These are phyloP conservation scores for Dinochytrium kinnereticum DNA, from an alignment of 371 early-diverging fungal species.

Conservation along the genomic window DNA sequence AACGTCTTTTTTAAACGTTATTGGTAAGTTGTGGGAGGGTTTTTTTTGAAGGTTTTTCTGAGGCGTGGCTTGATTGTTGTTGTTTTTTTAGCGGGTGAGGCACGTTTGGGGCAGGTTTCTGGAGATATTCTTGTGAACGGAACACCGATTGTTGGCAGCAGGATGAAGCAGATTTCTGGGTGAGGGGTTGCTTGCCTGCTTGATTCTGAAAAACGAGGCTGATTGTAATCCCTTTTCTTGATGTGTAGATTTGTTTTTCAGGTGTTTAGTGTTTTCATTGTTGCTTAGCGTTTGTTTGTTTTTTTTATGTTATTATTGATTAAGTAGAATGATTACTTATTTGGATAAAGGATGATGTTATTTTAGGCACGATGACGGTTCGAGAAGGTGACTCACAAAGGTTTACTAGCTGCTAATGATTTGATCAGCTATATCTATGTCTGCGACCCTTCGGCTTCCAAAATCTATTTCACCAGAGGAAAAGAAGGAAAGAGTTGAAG, in stretches of 20 bases:
- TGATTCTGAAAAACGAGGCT: neutral
- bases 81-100: constrained; percentile 64
- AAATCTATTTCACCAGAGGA: constrained; percentile 63
- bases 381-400: constrained; percentile 60
- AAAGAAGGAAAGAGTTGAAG: constrained; percentile 66
- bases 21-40: constrained; percentile 37
- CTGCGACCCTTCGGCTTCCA: constrained; percentile 79
- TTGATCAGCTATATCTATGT: constrained; percentile 68
- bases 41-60: neutral
- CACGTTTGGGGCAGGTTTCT: constrained; percentile 69
- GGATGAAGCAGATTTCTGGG: constrained; percentile 35
- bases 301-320: too few species aligned
- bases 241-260: neutral
- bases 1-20: constrained; percentile 80
- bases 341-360: constrained; percentile 72
- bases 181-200: constrained; percentile 11
- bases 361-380: constrained; percentile 82
- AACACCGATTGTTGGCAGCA: constrained; percentile 42
- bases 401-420: neutral
- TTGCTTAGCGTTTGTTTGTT: too few species aligned
- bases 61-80: too few species aligned
- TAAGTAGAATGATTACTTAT: neutral
- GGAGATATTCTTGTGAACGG: constrained; percentile 89
- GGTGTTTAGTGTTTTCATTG: neutral
- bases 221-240: neutral